Conservation (phyloP, 139 green algal genomes). For the Diplosphaera chodatii region DNA sequence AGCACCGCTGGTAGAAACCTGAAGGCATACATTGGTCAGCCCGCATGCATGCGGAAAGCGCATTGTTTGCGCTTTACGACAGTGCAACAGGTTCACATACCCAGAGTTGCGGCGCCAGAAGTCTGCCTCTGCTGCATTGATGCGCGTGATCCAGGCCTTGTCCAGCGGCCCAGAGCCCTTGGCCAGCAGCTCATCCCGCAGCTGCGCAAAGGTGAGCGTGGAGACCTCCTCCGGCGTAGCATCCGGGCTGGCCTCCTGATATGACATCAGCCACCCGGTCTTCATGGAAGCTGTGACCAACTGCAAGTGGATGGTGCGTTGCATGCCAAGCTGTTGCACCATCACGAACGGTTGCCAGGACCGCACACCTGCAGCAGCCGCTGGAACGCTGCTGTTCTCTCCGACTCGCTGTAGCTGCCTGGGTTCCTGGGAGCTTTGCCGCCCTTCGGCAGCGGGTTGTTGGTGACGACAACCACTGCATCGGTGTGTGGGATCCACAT, state of each 20-base stretch:
- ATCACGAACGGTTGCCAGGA: too few species aligned
- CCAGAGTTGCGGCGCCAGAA: conserved; percentile 62
- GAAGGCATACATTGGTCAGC: too few species aligned
- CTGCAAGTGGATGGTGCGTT: too few species aligned
- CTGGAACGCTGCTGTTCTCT: conserved; percentile 27
- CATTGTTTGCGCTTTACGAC: too few species aligned
- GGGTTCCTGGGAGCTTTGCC: conserved; percentile 2
- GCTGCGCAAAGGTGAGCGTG: conserved; percentile 49
- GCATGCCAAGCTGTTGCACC: too few species aligned
- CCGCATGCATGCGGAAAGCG: too few species aligned
- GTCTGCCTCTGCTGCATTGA: conserved; percentile 88
- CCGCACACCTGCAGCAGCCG: conserved; percentile 23
- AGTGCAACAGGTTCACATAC: neutral
- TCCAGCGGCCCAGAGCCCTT: conserved; percentile 49
- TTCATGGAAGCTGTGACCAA: too few species aligned
- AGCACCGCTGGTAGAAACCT: too few species aligned
- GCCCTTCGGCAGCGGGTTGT: conserved; percentile 38
- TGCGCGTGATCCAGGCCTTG: conserved; percentile 53
- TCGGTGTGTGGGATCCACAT: conserved; percentile 98
- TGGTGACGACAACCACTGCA: conserved; percentile 68
- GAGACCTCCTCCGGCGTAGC: conserved; percentile 12
- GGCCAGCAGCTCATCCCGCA: conserved; percentile 79
- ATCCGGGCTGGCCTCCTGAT: neutral
- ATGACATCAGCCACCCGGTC: too few species aligned
- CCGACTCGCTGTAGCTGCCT: conserved; percentile 14